Base-by-base conservation (phyloP, 2,329 filamentous ascomycete genomes). In the Stemphylium lycopersici region DNA sequence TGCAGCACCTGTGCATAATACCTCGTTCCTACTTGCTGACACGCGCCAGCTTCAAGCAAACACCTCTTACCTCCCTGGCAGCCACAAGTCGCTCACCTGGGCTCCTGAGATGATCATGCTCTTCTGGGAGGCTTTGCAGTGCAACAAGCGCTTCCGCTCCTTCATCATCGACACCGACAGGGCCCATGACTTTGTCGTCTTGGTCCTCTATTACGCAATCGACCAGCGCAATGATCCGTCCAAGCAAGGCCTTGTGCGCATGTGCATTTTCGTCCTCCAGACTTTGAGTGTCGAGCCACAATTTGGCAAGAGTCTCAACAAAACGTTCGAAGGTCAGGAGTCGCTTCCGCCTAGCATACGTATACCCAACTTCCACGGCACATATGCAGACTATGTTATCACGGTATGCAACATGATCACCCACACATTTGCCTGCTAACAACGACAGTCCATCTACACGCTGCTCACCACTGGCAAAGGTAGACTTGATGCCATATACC, bases 221-320 rank as follows among this genome's bases (percentile, higher is more conserved):
- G 92, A 96, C 71, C 90, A 95, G 74, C 92, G 91, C 70, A 85
- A 87, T 37, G 93, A 98, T 69, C 80, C 89, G 16, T 87, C 92
- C 1, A 96, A 93, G 73, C 93, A 97, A 74, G 95, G 95, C 0
- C 83, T 97, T 1, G 91, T 98, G 22, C 86, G 95, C 50, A 97
- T 98, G 92, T 97, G 95, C 75, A 88, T 96, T n/a, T 98, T 99
- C 73, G 83, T 98, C 38, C 79, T 99, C 36, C 95, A 99, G 76
- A 98, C 95, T 0, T 79, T 99, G 69, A 98, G 93, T 68, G 92
- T 96, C 2, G 95, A 98, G 76, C 85, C 89, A 51, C 92, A 90
- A 59, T 98, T 98, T 75, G 93, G 92, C 26, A 85, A 89, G 69
- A 93, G 91, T 66, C 81, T 99, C 45, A 98, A 97, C 77, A 93